Conservation (phyloP, 495 filamentous ascomycete genomes). For the Aspergillus incahuasiensis region DNA sequence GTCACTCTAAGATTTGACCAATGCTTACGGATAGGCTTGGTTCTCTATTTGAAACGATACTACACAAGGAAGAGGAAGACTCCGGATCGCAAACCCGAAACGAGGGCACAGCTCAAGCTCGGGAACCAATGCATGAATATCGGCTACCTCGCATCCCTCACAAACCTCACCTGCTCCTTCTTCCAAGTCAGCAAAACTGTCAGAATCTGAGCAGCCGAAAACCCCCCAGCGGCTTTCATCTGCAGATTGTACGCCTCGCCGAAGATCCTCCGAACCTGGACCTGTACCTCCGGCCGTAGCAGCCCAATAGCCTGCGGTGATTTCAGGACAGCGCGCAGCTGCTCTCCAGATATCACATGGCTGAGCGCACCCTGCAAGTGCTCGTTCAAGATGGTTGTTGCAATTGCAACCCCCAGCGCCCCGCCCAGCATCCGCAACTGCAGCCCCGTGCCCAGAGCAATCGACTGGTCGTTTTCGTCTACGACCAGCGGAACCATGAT, state of each 20-base stretch:
- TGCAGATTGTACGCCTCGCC: constrained; percentile 24
- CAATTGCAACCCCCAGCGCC: constrained; percentile 25
- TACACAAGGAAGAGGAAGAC: too few relatives aligned
- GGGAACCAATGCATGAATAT: too few relatives aligned
- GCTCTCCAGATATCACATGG: background rate
- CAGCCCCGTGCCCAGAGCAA: constrained; percentile 20
- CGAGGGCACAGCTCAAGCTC: too few relatives aligned
- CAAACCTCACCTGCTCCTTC: constrained; percentile 7
- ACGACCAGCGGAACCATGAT: constrained; percentile 49
- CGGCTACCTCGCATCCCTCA: background rate
- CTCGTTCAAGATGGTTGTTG: constrained; percentile 21
- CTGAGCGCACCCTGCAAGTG: constrained; percentile 10
- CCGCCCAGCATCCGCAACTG: constrained; percentile 28
- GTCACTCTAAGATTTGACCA: too few relatives aligned
- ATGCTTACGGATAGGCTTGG: too few relatives aligned
- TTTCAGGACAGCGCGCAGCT: background rate
- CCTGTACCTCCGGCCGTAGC: constrained; percentile 1
- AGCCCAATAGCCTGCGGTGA: background rate
- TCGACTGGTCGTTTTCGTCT: constrained; percentile 23
- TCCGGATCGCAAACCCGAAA: too few relatives aligned
- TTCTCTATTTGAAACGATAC: too few relatives aligned
- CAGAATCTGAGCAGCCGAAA: constrained; percentile 18
- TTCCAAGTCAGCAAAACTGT: constrained; percentile 20
- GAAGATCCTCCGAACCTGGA: constrained; percentile 17
- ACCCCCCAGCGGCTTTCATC: constrained; percentile 25